Evolutionary conservation across 208 protist genomes (phyloP), one percentile per base, ranked within the genome.

Genomic region (Angomonas deanei): DNA sequence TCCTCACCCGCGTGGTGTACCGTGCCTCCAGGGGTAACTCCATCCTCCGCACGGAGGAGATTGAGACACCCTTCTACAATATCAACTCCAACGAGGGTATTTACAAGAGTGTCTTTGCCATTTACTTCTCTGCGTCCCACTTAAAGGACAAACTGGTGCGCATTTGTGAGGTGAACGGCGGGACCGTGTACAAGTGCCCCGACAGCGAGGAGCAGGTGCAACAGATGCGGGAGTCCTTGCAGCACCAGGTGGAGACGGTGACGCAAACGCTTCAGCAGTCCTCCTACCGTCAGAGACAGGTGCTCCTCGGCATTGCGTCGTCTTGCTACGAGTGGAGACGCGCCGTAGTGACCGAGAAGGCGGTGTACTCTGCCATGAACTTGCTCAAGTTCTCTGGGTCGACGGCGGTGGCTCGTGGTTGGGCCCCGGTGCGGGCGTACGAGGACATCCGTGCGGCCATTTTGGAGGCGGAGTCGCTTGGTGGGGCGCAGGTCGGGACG

Each of bases 301-400:
- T 97, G 24, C 75, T 98, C 3, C 68, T 86, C 1, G 72, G 74
- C 61, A 80, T 98, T 30, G 81, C 87, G 15, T 33, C 71, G 10
- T 76, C 78, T 10, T 66, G 97, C 38, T 66, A 78, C 58, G 82
- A 86, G 46, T 99, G 97, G 97, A 82, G 79, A 30, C 78, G 83
- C 34, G 79, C 89, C 28, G 93, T 98, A 13, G 72, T 85, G 19
- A 96, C 86, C 54, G 97, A 99, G 70, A 98, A 98, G 82, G 80
- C 91, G 24, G 97, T 98, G 34, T 99, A 96, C 72, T 78, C 97
- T 49, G 96, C 86, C 4, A 92, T 99, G 87, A 99, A 99, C 80
- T 76, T 94, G 60, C 92, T 99, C 56, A 86, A 93, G 72, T 97
- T 98, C 59, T 90, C 93, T 53, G 85, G 94, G 19, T 79, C 91